phyloP scores from a whole-genome alignment of 1,139 yeast genomes.

The Nakaseomyces uthaithaninus region DNA sequence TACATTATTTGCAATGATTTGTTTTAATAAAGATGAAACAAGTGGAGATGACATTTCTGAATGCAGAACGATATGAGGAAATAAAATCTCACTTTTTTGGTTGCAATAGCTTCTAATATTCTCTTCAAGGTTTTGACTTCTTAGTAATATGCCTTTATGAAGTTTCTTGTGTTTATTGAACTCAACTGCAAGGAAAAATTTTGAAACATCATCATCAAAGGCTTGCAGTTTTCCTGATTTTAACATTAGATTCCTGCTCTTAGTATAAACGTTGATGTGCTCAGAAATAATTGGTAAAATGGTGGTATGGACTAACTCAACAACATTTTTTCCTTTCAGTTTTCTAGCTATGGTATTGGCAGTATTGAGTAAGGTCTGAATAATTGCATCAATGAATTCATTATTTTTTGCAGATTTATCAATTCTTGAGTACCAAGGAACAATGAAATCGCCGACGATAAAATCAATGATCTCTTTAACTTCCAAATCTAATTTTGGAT shows the following conservation, averaged over 20 bases:
- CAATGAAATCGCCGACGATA: conserved; percentile 53
- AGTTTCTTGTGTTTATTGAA: conserved; percentile 47
- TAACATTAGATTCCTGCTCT: conserved; percentile 18
- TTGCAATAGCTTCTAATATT: conserved; percentile 50
- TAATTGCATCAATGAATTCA: conserved; percentile 49
- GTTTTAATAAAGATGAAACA: conserved; percentile 47
- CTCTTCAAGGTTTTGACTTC: conserved; percentile 31
- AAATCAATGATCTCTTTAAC: conserved; percentile 45
- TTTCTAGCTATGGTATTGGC: conserved; percentile 38
- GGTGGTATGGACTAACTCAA: conserved; percentile 49
- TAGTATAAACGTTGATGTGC: conserved; percentile 50
- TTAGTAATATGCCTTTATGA: conserved; percentile 53
- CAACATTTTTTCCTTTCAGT: conserved; percentile 42
- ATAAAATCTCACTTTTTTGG: conserved; percentile 36
- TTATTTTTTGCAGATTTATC: conserved; percentile 34
- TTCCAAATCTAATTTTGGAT: conserved; percentile 41
- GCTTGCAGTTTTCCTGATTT: conserved; percentile 30
- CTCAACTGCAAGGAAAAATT: conserved; percentile 51
- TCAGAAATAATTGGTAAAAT: conserved; percentile 59
- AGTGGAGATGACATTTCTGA: conserved; percentile 46
- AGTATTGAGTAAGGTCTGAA: conserved; percentile 40
- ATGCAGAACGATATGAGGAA: conserved; percentile 45
- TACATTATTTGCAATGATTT: conserved; percentile 52
- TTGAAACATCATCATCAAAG: conserved; percentile 35
- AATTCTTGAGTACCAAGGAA: conserved; percentile 47